Evolutionary conservation across 352 stramenopile genomes (phyloP), one percentile per base, ranked within the genome.

Genomic region (Phytophthora cryptogea): DNA sequence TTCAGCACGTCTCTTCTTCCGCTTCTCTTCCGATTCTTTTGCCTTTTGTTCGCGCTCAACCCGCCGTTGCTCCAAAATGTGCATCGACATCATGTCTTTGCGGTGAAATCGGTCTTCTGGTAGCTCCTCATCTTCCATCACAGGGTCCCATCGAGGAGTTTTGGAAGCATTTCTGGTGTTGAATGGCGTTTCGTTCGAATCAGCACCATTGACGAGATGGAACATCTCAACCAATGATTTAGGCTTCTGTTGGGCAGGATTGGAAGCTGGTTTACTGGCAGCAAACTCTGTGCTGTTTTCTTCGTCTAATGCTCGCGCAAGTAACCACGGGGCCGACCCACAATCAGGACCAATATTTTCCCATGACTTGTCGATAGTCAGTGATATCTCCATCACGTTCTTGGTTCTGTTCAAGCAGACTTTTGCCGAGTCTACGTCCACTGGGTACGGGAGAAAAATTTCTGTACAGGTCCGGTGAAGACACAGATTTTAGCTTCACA

Each of bases 21-120:
- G 75, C 37, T 90, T 89, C 4, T 37, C 56, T 16, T 90, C 73
- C 0, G 78, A 64, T 35, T 92, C 80, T 14, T 88, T 71, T 5
- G 64, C 64, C 23, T 89, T 91, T 58, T 90, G 71, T 33, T 77
- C 74, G 9, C 74, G 73, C 46, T 92, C 85, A 36, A 69, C 31
- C 31, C 71, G 72, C 30, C 79, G 71, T 58, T 92, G 81, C 56
- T 94, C 85, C 23, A 94, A 65, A 68, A 89, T 90, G 52, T 90
- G 83, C 83, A 94, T 92, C 10, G 85, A 94, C 75, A 94, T 80
- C 80, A 94, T 90, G 57, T 94, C 81, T 40, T 85, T 83, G 40
- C 76, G 77, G 30, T 94, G 85, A 54, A 90, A 94, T 9, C 70
- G 55, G n/a, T 94, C 81, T 49, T 94, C 80, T 1, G 85, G 83